These are phyloP conservation scores for Phialemonium atrogriseum DNA, from an alignment of 2,329 filamentous ascomycete genomes.

Conservation along the genomic window DNA sequence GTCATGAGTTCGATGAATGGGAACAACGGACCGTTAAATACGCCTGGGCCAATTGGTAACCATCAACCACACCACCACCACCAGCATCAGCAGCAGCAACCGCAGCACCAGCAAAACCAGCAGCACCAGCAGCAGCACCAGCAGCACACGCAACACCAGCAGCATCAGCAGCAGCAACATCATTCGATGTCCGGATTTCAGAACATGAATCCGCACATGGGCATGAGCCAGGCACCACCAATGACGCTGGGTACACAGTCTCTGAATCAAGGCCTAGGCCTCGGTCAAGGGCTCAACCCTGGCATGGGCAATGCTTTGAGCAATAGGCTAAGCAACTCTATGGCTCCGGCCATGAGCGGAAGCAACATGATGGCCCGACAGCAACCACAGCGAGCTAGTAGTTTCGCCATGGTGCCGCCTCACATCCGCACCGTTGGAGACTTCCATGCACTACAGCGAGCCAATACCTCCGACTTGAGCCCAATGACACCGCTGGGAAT, in stretches of 20 bases:
- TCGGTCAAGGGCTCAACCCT: neutral
- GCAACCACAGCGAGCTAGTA: constrained; percentile 27
- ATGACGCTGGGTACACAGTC: constrained; percentile 23
- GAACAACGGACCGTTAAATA: constrained; percentile 14
- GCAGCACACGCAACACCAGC: constrained; percentile 20
- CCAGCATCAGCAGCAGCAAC: constrained; percentile 20
- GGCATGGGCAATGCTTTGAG: constrained; percentile 13
- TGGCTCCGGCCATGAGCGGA: constrained; percentile 9
- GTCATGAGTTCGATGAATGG: constrained; percentile 40
- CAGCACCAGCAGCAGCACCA: constrained; percentile 19
- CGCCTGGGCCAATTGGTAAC: constrained; percentile 12
- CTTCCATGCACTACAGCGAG: constrained; percentile 40
- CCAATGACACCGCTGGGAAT: constrained; percentile 25
- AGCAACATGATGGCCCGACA: constrained; percentile 23
- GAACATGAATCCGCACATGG: constrained; percentile 23
- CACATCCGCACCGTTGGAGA: constrained; percentile 37
- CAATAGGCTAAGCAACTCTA: constrained; percentile 5
- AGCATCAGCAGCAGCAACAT: constrained; percentile 11
- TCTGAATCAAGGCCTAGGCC: constrained; percentile 13
- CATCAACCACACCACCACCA: constrained; percentile 21
- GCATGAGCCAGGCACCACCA: constrained; percentile 22
- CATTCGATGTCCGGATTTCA: constrained; percentile 22
- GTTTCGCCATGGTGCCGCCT: constrained; percentile 28
- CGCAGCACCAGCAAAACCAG: constrained; percentile 13
- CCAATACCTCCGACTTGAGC: constrained; percentile 31